Evolutionary conservation across 2,329 filamentous ascomycete species (phyloP), one percentile per base, ranked within the genome.

Genomic region (Catunica adiposa): DNA sequence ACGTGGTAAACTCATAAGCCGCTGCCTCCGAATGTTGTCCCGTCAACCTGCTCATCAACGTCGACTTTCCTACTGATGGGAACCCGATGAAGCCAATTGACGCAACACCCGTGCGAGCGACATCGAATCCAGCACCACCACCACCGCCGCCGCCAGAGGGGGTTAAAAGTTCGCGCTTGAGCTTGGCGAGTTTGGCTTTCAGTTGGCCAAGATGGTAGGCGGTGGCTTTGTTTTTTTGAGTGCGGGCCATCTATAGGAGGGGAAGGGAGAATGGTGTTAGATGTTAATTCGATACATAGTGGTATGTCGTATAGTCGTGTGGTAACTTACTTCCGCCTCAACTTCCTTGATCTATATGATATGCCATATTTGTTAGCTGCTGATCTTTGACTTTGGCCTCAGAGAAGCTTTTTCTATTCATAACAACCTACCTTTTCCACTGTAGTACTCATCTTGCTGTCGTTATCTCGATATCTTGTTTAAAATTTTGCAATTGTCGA

Each of bases 21-120:
- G 92, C 92, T 56, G 82, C 90, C 75, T 98, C 92, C 1, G 90
- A 97, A 68, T 98, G 90, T 71, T 96, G 90, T 54, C 92, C 92
- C 46, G 92, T 98, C 67, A 98, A 72, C 65, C 76, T 82, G 67
- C 83, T 95, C 89, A 98, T 96, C 64, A 98, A 76, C 53, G 92
- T 98, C 78, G 88, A 95, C 73, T 98, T 98, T 60, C 92, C 92
- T 60, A 98, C 92, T 1, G 92, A 98, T 1, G 92, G 92, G 66
- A 98, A 98, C 31, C 92, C 92, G 66, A 97, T 96, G 71, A 97
- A 97, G 46, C 90, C 90, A 65, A 98, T 82, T 75, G 87, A 94
- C 61, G 92, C 92, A 61, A 97, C 92, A 75, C 92, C 92, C 53
- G 92, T 98, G 69, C 92, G 84, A 60, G 92, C 92, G 61, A 98